Evolutionary conservation across 2,329 filamentous ascomycete species (phyloP).

Genomic region (Exophiala viscosa): DNA sequence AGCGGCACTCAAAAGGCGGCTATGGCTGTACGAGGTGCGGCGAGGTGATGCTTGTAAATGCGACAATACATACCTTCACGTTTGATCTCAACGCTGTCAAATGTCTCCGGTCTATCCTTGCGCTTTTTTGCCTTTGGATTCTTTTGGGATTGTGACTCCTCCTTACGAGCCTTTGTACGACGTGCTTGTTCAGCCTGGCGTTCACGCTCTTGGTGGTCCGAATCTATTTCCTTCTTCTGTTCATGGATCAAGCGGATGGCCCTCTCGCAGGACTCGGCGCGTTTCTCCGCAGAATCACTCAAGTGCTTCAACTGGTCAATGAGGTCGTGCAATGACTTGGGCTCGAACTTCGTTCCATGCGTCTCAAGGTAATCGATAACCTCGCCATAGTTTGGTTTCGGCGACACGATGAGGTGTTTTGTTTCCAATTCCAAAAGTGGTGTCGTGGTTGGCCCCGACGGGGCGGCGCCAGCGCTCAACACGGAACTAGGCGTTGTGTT

Average conservation of each 20-base stretch:
- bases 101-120: constrained; percentile 62
- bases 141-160: constrained; percentile 47
- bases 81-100: constrained; percentile 53
- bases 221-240: constrained; percentile 54
- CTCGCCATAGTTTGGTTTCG: constrained; percentile 53
- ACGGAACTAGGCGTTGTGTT: constrained; percentile 61
- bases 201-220: constrained; percentile 51
- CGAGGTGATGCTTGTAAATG: constrained; percentile 1
- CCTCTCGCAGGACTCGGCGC: constrained; percentile 57
- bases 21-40: constrained; percentile 2
- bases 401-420: constrained; percentile 46
- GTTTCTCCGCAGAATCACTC: constrained; percentile 55
- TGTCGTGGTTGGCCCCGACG: constrained; percentile 34
- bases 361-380: constrained; percentile 54
- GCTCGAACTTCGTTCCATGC: constrained; percentile 47
- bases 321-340: constrained; percentile 46
- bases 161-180: constrained; percentile 46
- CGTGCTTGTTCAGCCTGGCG: constrained; percentile 46
- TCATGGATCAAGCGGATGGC: constrained; percentile 58
- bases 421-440: constrained; percentile 55
- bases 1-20: background rate
- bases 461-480: constrained; percentile 44
- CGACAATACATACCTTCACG: constrained; percentile 48
- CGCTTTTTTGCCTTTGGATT: constrained; percentile 70
- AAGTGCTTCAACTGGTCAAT: constrained; percentile 55